Percentiles rank a stretch among this genome's conserved stretches.
These are phyloP conservation scores for Pseudozyma flocculosa DNA, from an alignment of 1,284 basidiomycete genomes.

Conservation along the genomic window DNA sequence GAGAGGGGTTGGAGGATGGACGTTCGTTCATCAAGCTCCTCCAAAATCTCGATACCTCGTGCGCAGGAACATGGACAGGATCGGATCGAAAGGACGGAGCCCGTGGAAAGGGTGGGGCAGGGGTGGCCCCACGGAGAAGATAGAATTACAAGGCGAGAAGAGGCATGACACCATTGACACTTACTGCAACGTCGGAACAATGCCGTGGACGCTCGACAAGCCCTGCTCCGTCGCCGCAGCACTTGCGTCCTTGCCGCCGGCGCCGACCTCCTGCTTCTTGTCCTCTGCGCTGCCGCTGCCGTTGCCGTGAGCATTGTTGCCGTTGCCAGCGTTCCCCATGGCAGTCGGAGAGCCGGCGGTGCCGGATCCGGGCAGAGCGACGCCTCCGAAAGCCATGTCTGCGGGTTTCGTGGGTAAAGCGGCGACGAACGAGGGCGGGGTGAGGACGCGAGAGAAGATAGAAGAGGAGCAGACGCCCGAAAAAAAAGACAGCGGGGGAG, in stretches of 20 bases:
- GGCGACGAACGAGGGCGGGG: too few species aligned
- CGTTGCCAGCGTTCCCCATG: slow-evolving; percentile 9
- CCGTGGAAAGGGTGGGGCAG: too few species aligned
- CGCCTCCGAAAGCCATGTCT: slow-evolving; percentile 39
- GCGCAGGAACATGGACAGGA: too few species aligned
- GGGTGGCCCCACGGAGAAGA: too few species aligned
- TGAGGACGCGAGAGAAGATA: too few species aligned
- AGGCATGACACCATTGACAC: too few species aligned
- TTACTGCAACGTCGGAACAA: slow-evolving; percentile 59
- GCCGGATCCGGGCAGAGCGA: slow-evolving; percentile 35
- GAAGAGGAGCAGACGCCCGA: neutral
- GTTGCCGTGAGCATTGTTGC: slow-evolving; percentile 6
- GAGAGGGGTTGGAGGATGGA: neutral
- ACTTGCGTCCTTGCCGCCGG: slow-evolving; percentile 22
- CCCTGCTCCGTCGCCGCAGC: slow-evolving; percentile 36
- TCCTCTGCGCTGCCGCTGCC: slow-evolving; percentile 23
- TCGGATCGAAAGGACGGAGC: too few species aligned
- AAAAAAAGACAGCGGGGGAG: too few species aligned
- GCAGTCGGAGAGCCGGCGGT: slow-evolving; percentile 19
- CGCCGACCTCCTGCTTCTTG: slow-evolving; percentile 23
- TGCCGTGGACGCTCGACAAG: slow-evolving; percentile 56
- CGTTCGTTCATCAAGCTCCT: slow-evolving; percentile 5
- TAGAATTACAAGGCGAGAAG: too few species aligned
- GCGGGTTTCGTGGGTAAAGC: neutral
- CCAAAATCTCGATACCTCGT: too few species aligned